These are phyloP conservation scores for Hymenoscyphus fructigenus DNA, from an alignment of 2,329 filamentous ascomycete genomes.

Conservation along the genomic window DNA sequence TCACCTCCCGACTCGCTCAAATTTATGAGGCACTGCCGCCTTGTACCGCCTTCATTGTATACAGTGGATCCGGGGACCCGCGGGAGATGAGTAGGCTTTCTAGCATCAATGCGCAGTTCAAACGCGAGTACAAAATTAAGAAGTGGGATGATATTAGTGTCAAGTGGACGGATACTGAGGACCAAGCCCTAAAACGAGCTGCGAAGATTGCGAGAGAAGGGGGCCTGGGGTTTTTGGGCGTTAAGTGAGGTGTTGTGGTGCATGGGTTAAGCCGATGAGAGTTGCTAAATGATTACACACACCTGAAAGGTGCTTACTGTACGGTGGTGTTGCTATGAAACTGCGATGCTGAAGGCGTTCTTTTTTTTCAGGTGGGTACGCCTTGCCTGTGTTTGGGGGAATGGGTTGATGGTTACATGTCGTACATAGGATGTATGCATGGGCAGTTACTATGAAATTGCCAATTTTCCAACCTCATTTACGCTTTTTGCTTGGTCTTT, in stretches of 20 bases:
- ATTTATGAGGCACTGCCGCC: conserved; percentile 60
- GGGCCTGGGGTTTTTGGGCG: conserved; percentile 63
- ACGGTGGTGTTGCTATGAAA: too few relatives aligned
- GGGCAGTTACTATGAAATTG: too few relatives aligned
- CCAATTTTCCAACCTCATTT: too few relatives aligned
- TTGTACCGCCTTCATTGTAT: conserved; percentile 64
- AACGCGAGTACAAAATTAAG: conserved; percentile 62
- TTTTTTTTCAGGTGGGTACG: too few relatives aligned
- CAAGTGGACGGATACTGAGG: conserved; percentile 66
- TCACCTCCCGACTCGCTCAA: conserved; percentile 48
- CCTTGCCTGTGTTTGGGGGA: too few relatives aligned
- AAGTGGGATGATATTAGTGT: conserved; percentile 68
- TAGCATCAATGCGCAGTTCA: conserved; percentile 59
- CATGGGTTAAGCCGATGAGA: neutral
- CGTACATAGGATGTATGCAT: too few relatives aligned
- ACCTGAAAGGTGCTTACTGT: too few relatives aligned
- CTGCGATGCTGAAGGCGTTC: too few relatives aligned
- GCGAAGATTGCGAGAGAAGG: conserved; percentile 56
- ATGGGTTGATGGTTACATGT: too few relatives aligned
- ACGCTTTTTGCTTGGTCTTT: too few relatives aligned
- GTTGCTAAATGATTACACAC: too few relatives aligned
- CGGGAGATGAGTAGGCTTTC: conserved; percentile 63
- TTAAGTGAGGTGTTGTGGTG: conserved; percentile 49
- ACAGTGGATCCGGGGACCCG: conserved; percentile 67
- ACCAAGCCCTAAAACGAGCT: conserved; percentile 60